A percentile compares a stretch with the other conserved stretches of the same genome.
Evolutionary conservation across 306 rosid genomes (phyloP).

Genomic region (Amphicarpaea edgeworthii): DNA sequence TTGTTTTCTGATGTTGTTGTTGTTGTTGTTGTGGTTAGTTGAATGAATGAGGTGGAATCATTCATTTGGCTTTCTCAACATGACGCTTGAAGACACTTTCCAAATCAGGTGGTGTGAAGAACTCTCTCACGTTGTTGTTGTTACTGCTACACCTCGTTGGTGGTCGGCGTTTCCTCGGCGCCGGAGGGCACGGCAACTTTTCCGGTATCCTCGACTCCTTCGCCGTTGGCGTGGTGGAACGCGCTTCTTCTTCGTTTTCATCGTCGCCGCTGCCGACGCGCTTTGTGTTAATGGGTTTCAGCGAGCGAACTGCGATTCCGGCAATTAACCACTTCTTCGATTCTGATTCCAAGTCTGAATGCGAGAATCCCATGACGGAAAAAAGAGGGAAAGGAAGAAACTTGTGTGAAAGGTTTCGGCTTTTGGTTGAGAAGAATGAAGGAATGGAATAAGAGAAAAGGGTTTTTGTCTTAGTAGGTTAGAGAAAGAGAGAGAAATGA

Average conservation of each 20-base stretch:
- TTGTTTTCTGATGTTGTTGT: background rate
- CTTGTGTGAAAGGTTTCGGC: background rate
- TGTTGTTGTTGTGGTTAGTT: conserved; percentile 35
- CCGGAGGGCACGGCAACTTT: conserved; percentile 75
- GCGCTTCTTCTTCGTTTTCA: conserved; percentile 48
- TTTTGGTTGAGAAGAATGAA: conserved; percentile 5
- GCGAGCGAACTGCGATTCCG: conserved; percentile 65
- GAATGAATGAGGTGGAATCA: conserved; percentile 48
- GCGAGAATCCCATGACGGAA: conserved; percentile 68
- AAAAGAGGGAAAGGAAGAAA: background rate
- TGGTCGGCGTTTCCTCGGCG: conserved; percentile 82
- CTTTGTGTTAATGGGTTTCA: conserved; percentile 81
- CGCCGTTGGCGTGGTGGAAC: conserved; percentile 81
- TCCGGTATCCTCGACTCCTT: conserved; percentile 84
- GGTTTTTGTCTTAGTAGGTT: conserved; percentile 55
- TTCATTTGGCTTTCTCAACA: conserved; percentile 69
- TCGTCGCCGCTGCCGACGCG: background rate
- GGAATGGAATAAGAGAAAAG: conserved; percentile 70
- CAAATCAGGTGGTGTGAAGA: conserved; percentile 88
- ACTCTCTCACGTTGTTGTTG: conserved; percentile 63
- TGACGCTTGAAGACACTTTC: conserved; percentile 81
- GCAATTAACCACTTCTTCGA: conserved; percentile 81
- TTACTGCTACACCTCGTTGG: conserved; percentile 56
- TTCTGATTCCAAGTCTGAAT: conserved; percentile 60
- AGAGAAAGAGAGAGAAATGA: conserved; percentile 32